Conservation (phyloP, 2,329 filamentous ascomycete genomes). For the Septoria linicola region DNA sequence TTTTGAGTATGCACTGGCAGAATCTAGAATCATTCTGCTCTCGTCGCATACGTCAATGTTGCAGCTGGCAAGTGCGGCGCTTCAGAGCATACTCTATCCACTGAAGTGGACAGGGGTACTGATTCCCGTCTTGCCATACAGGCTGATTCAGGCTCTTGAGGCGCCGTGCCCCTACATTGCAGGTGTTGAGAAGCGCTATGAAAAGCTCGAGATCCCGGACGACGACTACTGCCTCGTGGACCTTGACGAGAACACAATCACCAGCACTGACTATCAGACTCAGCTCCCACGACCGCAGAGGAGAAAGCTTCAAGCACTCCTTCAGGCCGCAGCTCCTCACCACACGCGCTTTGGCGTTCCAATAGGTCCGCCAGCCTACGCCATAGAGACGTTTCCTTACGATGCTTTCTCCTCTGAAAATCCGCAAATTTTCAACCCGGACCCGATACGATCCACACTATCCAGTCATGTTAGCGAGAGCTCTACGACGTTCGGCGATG, state of each 20-base stretch:
- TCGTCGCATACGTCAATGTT: conserved; percentile 97
- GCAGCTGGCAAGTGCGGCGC: conserved; percentile 84
- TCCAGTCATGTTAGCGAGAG: conserved; percentile 86
- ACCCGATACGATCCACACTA: conserved; percentile 68
- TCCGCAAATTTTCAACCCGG: conserved; percentile 72
- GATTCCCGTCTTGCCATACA: conserved; percentile 84
- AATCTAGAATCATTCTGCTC: conserved; percentile 92
- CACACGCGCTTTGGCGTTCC: conserved; percentile 82
- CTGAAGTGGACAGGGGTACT: conserved; percentile 92
- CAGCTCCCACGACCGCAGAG: conserved; percentile 83
- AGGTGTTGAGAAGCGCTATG: conserved; percentile 89
- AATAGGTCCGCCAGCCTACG: conserved; percentile 87
- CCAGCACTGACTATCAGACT: conserved; percentile 75
- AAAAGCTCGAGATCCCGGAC: conserved; percentile 79
- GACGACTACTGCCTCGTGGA: conserved; percentile 96
- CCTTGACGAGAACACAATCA: conserved; percentile 85
- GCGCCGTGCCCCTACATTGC: conserved; percentile 97
- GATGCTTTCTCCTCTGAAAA: conserved; percentile 89
- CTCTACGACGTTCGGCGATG: conserved; percentile 78
- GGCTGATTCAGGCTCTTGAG: conserved; percentile 85
- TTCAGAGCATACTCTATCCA: conserved; percentile 82
- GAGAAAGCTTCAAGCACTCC: conserved; percentile 80
- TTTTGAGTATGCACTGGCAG: conserved; percentile 88
- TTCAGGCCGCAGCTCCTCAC: conserved; percentile 88
- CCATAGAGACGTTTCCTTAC: conserved; percentile 86